Evolutionary conservation across 495 filamentous ascomycete species (phyloP).

Genomic region (Neurospora tetraspora): DNA sequence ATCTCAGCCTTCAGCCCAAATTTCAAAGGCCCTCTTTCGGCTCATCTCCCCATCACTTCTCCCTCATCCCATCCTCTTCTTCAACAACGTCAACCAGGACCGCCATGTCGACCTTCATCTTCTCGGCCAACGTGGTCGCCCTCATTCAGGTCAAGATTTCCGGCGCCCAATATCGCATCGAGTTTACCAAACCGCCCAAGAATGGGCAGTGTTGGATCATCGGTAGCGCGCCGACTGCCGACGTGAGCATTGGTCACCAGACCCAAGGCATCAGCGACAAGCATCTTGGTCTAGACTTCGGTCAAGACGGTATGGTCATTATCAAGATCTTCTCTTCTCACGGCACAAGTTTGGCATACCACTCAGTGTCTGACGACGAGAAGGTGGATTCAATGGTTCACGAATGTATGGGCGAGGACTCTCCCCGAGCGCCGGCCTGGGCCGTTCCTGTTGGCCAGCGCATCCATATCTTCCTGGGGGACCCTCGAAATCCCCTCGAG

Average conservation of each 20-base stretch:
- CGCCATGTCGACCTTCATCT: not conserved
- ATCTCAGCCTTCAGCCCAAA: not conserved
- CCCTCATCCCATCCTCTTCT: not conserved
- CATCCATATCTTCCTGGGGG: not conserved
- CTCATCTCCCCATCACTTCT: not conserved
- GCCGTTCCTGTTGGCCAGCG: not conserved
- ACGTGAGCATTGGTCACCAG: not conserved
- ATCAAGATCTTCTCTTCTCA: not conserved
- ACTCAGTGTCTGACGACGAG: not conserved
- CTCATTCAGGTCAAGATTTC: not conserved
- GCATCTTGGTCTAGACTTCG: not conserved
- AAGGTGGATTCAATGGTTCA: not conserved
- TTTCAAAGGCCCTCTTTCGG: not conserved
- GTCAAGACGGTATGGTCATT: not conserved
- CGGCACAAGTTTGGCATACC: not conserved
- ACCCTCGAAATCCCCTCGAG: not conserved
- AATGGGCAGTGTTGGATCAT: not conserved
- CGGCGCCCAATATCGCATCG: not conserved
- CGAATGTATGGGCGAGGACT: not conserved
- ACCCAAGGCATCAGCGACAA: not conserved
- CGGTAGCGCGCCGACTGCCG: not conserved
- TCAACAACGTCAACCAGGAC: not conserved
- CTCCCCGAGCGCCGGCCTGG: not conserved
- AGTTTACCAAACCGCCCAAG: not conserved
- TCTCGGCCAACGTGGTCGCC: not conserved